Evolutionary conservation across 345 rosid species (phyloP).

Genomic region (Mangifera indica): DNA sequence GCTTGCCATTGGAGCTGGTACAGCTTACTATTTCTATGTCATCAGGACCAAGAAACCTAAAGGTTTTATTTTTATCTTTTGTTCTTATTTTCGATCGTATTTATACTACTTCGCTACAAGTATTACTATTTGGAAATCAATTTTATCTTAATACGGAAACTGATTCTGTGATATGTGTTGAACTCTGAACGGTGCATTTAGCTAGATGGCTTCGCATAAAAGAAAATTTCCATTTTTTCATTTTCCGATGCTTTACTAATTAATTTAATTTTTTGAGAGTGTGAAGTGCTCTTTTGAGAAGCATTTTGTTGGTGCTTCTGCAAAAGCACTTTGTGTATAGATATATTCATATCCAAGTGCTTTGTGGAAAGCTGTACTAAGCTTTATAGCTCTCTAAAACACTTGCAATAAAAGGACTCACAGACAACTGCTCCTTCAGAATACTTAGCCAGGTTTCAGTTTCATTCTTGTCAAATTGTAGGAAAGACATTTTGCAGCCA

Average conservation of each 20-base stretch:
- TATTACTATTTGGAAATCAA: no score
- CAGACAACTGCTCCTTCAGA: not conserved
- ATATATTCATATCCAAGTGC: not conserved
- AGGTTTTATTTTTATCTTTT: conserved; percentile 19
- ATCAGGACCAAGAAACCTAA: conserved; percentile 42
- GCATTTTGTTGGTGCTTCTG: not conserved
- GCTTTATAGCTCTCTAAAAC: not conserved
- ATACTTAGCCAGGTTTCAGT: not conserved
- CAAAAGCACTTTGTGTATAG: not conserved
- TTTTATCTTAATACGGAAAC: not conserved
- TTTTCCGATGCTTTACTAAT: not conserved
- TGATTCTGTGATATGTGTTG: not conserved
- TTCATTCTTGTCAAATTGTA: not conserved
- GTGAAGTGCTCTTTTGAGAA: not conserved
- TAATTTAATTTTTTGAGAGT: no score
- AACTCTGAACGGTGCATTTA: not conserved
- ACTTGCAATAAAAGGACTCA: not conserved
- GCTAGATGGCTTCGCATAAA: not conserved
- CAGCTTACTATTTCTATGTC: conserved; percentile 61
- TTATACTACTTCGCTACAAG: not conserved
- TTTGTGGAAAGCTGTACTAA: no score
- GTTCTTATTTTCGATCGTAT: not conserved
- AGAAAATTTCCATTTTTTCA: not conserved
- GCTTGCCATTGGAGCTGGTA: conserved; percentile 50
- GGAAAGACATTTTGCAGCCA: not conserved